These are phyloP conservation scores for Mytilinidion resinicola DNA, from an alignment of 495 filamentous ascomycete species.

Conservation along the genomic window DNA sequence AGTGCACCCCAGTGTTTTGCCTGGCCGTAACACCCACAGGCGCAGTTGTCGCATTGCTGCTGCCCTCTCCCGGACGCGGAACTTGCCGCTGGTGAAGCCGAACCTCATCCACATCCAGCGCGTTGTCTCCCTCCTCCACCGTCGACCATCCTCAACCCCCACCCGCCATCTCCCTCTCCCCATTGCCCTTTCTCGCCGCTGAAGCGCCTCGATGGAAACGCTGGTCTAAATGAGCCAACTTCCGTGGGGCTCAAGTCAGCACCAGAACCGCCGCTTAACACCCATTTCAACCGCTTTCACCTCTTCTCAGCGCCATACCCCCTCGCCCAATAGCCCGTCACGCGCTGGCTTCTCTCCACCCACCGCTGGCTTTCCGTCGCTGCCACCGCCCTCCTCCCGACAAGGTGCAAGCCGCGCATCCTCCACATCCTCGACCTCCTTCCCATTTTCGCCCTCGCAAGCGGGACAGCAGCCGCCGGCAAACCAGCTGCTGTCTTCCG, in stretches of 20 bases:
- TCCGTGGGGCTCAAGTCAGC: slow-evolving; percentile 56
- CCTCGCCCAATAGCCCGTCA: slow-evolving; percentile 43
- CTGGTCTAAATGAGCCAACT: slow-evolving; percentile 44
- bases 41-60: too few relatives aligned
- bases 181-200: slow-evolving; percentile 49
- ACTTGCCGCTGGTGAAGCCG: too few relatives aligned
- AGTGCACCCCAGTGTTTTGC: too few relatives aligned
- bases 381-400: slow-evolving; percentile 47
- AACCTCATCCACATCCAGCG: too few relatives aligned
- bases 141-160: slow-evolving; percentile 6
- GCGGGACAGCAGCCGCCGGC: slow-evolving; percentile 51
- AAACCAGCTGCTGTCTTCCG: slow-evolving; percentile 52
- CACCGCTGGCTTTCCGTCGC: slow-evolving; percentile 50
- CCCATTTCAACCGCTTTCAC: slow-evolving; percentile 54
- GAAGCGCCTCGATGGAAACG: slow-evolving; percentile 57
- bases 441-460: slow-evolving; percentile 51
- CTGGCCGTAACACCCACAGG: too few relatives aligned
- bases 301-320: slow-evolving; percentile 32
- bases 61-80: too few relatives aligned
- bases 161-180: background rate
- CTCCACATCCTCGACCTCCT: slow-evolving; percentile 45
- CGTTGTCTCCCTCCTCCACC: background rate
- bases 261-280: slow-evolving; percentile 54
- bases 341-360: slow-evolving; percentile 44
- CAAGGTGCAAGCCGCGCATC: slow-evolving; percentile 46